Conservation (phyloP, 2,329 filamentous ascomycete species). For the Coniella lustricola region DNA sequence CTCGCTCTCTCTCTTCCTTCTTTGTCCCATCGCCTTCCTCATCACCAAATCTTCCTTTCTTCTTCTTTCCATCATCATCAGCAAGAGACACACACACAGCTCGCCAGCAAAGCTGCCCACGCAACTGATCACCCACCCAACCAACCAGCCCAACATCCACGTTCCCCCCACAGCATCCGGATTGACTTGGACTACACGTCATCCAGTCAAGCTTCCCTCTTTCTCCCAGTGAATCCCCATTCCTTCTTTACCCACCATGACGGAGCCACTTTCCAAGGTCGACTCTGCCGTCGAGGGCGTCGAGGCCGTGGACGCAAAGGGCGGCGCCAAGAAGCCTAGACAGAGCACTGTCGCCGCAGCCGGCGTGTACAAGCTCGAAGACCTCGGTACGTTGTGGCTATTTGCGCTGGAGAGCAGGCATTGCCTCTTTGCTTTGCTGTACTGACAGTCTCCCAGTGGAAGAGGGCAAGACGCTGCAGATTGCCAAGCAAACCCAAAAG, state of each 20-base stretch:
- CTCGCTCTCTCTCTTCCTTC: no score
- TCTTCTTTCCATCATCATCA: no score
- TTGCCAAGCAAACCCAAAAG: conserved; percentile 77
- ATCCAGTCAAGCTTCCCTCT: no score
- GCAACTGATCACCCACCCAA: no score
- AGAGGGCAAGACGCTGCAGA: conserved; percentile 58
- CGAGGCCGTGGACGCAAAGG: conserved; percentile 62
- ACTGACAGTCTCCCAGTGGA: conserved; percentile 41
- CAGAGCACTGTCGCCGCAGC: conserved; percentile 66
- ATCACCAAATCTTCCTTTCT: no score
- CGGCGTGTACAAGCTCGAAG: conserved; percentile 75
- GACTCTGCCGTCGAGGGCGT: conserved; percentile 85
- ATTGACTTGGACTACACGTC: no score
- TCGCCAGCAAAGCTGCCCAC: no score
- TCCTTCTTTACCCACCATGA: conserved; percentile 29
- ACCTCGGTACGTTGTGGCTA: conserved; percentile 61
- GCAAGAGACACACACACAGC: no score
- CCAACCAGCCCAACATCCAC: no score
- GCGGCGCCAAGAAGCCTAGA: conserved; percentile 56
- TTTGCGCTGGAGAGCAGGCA: no score
- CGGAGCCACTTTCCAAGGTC: conserved; percentile 70
- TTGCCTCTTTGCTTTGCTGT: neutral
- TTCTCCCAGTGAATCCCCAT: neutral
- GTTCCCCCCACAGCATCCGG: no score
- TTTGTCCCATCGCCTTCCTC: neutral